Evolutionary conservation across 257 asterid genomes (phyloP), one percentile per base, ranked within the genome.

Genomic region (Solanum clarkiae): DNA sequence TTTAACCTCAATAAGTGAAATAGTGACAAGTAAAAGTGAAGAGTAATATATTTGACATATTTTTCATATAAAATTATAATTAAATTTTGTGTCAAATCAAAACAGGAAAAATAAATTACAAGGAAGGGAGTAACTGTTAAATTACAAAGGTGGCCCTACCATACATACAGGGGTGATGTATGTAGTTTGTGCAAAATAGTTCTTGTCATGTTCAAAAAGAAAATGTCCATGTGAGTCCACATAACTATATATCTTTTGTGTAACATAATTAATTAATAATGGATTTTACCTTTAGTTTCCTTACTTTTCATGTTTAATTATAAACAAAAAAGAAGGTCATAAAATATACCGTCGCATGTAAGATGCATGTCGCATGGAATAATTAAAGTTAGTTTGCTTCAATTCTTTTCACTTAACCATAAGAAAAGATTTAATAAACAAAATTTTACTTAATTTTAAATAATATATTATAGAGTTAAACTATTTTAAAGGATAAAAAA

Each of bases 141-240:
- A 36, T 36, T 77, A 77, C 47, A 77, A 77, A 51, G 65, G 65
- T 53, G 82, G 53, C 82, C 82, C 82, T 77, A 77, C 82, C 65
- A 53, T 51, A 53, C 40, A 77, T 53, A 53, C 49, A 16, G 82
- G 82, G 65, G 47, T 16, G 82, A 77, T 77, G 63, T 77, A 77
- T 77, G 82, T 26, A 53, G 82, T 51, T 77, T 75, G 62, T 8
- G 82, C 63, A 8, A 26, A 77, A 77, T 51, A 77, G 82, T 77
- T 77, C 65, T 53, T 16, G 26, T 53, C 82, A 77, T 53, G 82
- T 77, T 77, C 82, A 77, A 51, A 77, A 77, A 77, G 82, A 77
- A 77, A 77, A 51, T 77, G n/a, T 53, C 82, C 82, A 77, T 77
- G 82, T 77, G 82, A 77, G 59, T 53, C 65, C 82, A 77, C 65